A percentile compares a stretch with the other conserved stretches of the same genome.
Evolutionary conservation across 163 green algal species (phyloP).

Genomic region (Scenedesmus sp.): DNA sequence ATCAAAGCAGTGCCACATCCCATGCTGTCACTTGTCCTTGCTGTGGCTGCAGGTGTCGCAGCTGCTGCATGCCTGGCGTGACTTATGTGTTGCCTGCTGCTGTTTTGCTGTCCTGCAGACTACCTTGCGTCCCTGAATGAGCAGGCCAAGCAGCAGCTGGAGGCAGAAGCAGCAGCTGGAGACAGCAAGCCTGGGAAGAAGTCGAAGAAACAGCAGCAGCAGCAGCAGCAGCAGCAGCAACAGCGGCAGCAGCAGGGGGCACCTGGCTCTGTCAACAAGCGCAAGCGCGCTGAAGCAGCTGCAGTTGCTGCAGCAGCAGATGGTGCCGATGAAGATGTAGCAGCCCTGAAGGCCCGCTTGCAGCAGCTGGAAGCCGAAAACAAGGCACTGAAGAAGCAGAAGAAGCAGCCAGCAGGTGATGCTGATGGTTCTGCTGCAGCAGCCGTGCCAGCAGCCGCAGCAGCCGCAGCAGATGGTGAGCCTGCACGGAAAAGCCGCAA

Average conservation of each 20-base stretch:
- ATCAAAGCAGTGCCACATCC: too few relatives aligned
- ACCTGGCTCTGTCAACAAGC: neutral
- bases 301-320: neutral
- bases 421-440: neutral
- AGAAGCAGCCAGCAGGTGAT: slow-evolving; percentile 7
- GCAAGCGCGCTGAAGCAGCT: slow-evolving; percentile 1
- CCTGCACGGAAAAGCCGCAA: neutral
- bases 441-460: too few relatives aligned
- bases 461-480: neutral
- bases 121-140: slow-evolving; percentile 3
- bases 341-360: slow-evolving; percentile 60
- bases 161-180: slow-evolving; percentile 27
- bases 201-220: slow-evolving; percentile 34
- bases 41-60: neutral
- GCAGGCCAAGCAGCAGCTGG: neutral
- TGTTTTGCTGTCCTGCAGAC: neutral
- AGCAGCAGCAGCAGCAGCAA: too few relatives aligned
- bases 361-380: slow-evolving; percentile 73
- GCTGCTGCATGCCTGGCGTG: neutral
- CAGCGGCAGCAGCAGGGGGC: slow-evolving; percentile 53
- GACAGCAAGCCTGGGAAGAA: slow-evolving; percentile 28
- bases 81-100: neutral
- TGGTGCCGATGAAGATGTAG: slow-evolving; percentile 28
- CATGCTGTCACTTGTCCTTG: neutral
- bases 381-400: slow-evolving; percentile 62